Base-by-base conservation (phyloP, 2,329 filamentous ascomycete species). In the Apiospora aurea region DNA sequence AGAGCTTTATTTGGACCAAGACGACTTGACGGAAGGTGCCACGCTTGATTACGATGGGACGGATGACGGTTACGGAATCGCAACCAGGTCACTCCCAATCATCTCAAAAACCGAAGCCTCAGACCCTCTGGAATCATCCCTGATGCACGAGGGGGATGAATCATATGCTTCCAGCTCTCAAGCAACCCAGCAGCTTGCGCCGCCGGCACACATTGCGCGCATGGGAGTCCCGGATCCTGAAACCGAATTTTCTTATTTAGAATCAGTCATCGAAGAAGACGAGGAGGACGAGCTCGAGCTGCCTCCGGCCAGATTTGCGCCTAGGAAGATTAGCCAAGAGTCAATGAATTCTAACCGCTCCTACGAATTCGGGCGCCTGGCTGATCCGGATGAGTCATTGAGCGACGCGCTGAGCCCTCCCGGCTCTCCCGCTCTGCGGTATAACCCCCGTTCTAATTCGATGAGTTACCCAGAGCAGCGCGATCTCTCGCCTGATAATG, bases 401-500 rank as follows among this genome's bases (percentile, higher is more conserved):
- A 79, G 79, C 67, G 80, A 82, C 70, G 82, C 81, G 53, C 79
- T 82, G 24, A 87, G 85, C 73, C 85, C 85, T 4, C 84, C 86
- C 2, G 87, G 85, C 77, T 88, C 87, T 6, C 87, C 87, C 5
- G 85, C 85, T 1, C 74, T 84, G 69, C 78, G 79, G 16, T 80
- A 81, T 43, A 82, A 81, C 72, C 75, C 75, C 6, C 80, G 34
- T 34, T 64, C 57, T 4, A 64, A 64, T 38, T 64, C 57, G 18
- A 29, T 64, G 18, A 64, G 57, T 18, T 64, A n/a, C 34, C 29
- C 21, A n/a, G 57, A 64, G 57, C 57, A 64, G 57, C 21, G 29
- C 29, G 57, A 41, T 14, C 57, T 64, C 57, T 76, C 83, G 10
- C 81, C 83, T 5, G 82, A 84, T 66, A 34, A 47, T 53, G 80